Base-by-base conservation (phyloP, 2,329 filamentous ascomycete genomes). In the Penicillium digitatum region DNA sequence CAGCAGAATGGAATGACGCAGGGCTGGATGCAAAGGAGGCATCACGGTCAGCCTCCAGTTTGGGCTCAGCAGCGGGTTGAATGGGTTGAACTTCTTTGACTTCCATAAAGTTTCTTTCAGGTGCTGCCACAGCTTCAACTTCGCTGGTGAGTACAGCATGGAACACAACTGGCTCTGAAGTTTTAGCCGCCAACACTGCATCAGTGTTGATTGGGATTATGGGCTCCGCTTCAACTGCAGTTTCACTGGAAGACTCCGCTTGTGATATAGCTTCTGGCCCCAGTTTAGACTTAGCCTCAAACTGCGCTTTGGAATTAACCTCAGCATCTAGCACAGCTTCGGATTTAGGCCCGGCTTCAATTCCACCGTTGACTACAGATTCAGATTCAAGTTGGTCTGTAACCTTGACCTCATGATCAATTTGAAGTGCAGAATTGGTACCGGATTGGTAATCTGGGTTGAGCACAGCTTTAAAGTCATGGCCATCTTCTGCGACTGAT, bases 1-100 rank as follows among this genome's bases (percentile, higher is more conserved):
- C 66, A 16, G 67, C 56, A 1, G 76, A 78, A 54, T 77, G 72
- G 48, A 76, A 78, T n/a, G 76, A 78, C 24, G 74, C 74, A 5
- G 68, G 60, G 39, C 71, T 75, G 24, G 74, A 76, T 22, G 71
- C 66, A 11, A 71, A 61, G 9, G 67, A 64, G 34, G 51, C 57
- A 35, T 69, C 67, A 44, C 64, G 64, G 37, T 70, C 66, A 40
- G 55, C 48, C 18, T 68, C 64, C 29, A 58, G 7, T 14, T 22
- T 35, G 7, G 16, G 14, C 34, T 37, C 29, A 6, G 35, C 18
- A 10, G 24, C 12, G 7, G 20, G 9, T 24, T 50, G 38, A n/a
- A 18, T 18, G 3, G 6, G 1, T 16, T 44, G 38, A 14, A 24
- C 24, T 24, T 35, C 22, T 9, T 49, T 31, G 5, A n/a, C n/a